Evolutionary conservation across 371 early-diverging fungal genomes (phyloP), one percentile per base, ranked within the genome.

Genomic region (Haplosporangium sp.): DNA sequence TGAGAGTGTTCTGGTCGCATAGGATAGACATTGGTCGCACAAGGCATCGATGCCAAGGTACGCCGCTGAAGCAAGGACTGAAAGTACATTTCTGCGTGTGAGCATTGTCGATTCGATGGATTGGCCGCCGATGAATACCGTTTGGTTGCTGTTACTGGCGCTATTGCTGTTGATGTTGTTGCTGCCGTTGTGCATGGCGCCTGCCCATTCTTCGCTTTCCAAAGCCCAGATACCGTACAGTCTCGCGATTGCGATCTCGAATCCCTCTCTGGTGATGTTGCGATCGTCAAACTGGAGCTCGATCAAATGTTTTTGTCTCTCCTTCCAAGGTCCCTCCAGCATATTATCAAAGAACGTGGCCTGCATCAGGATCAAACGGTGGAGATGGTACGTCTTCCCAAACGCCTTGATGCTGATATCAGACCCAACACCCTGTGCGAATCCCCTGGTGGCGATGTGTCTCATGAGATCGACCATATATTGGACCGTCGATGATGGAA

Each of bases 331-430:
- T 21, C 89, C 90, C 36, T 85, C 79, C 0, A 90, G 55, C 43
- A 89, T 71, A 10, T 81, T 55, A 7, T 83, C 83, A 55, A 89
- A 90, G 47, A 88, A 89, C 0, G 83, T 81, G 42, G 87, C 86
- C 60, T 89, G 90, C 46, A 84, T 84, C 40, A 90, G 64, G 6
- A 90, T 70, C 0, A 90, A 69, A 9, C 87, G 82, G 62, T 90
- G 90, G 1, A 90, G 83, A 12, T 66, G 75, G 65, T 90, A 90
- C 5, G 73, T 69, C 59, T 84, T 83, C 40, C 73, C 70, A 83
- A 87, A 90, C 8, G 83, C 86, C 40, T 55, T 56, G 12, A 90
- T 81, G 0, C 74, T 65, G 8, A 90, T 75, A 51, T 90, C 90
- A 59, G 87, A 86, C 23, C 87, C 90, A 16, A 83, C 63, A 16